These are phyloP conservation scores for Sporothrix sp. DNA, from an alignment of 2,329 filamentous ascomycete species.

Conservation along the genomic window DNA sequence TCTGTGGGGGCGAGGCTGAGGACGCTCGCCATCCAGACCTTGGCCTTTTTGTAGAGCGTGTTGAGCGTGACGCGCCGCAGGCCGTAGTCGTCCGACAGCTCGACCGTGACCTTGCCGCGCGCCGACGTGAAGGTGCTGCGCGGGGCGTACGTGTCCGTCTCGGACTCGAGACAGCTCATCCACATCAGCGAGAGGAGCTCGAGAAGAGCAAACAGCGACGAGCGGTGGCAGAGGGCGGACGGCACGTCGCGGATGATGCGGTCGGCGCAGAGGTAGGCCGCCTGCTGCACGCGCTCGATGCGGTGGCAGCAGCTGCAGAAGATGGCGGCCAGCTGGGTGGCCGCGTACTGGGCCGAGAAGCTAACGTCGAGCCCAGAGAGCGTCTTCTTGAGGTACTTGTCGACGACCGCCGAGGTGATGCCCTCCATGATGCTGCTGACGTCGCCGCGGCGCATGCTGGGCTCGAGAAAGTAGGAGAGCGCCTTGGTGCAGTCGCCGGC, in stretches of 20 bases:
- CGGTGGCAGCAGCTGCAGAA: conserved; percentile 89
- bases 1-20: conserved; percentile 83
- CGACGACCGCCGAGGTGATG: conserved; percentile 58
- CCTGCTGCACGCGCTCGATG: conserved; percentile 81
- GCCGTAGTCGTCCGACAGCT: conserved; percentile 87
- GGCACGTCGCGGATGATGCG: conserved; percentile 77
- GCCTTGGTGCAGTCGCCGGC: conserved; percentile 85
- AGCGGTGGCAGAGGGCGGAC: conserved; percentile 80
- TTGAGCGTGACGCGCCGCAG: conserved; percentile 74
- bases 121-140: conserved; percentile 69
- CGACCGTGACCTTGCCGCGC: conserved; percentile 68
- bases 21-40: conserved; percentile 67
- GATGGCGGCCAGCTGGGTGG: conserved; percentile 73
- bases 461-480: conserved; percentile 88
- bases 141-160: conserved; percentile 89
- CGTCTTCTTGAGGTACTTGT: conserved; percentile 69
- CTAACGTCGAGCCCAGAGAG: conserved; percentile 59
- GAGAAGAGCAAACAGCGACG: conserved; percentile 82
- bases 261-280: conserved; percentile 73
- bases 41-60: conserved; percentile 65
- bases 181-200: conserved; percentile 92
- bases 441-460: conserved; percentile 60
- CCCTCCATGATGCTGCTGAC: conserved; percentile 57
- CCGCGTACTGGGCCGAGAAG: conserved; percentile 88
- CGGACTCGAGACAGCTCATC: conserved; percentile 85